Conservation (phyloP, 495 filamentous ascomycete genomes). For the Podospora bellae-mahoneyi region DNA sequence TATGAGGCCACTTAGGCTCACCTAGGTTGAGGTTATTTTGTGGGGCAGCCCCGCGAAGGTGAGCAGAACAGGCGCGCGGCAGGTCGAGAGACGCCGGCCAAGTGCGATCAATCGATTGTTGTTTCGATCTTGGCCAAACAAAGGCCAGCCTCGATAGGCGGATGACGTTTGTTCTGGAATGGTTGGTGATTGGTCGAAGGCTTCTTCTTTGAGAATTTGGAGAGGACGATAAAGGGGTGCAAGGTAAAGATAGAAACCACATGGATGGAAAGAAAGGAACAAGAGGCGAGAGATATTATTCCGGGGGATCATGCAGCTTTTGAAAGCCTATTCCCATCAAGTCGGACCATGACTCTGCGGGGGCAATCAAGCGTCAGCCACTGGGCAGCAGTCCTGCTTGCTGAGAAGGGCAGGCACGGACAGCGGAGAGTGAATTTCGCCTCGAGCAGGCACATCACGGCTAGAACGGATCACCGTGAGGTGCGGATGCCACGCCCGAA, state of each 20-base stretch:
- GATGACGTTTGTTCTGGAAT: constrained; percentile 5
- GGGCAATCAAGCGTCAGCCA: not conserved
- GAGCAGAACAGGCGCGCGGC: constrained; percentile 28
- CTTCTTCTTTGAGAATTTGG: not conserved
- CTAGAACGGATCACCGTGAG: not conserved
- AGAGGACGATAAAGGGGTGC: not conserved
- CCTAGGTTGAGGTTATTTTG: constrained; percentile 18
- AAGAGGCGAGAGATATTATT: not conserved
- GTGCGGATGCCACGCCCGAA: not conserved
- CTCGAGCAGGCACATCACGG: constrained; percentile 1
- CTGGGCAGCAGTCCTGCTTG: not conserved
- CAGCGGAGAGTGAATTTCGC: not conserved
- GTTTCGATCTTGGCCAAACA: constrained; percentile 23
- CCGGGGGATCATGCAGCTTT: not conserved
- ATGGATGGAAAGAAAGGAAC: not conserved
- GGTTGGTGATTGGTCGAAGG: not conserved
- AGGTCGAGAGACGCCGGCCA: constrained; percentile 21
- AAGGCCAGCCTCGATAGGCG: constrained; percentile 10
- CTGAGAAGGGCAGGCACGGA: not conserved
- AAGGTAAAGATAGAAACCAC: constrained; percentile 1
- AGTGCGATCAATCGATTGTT: constrained; percentile 20
- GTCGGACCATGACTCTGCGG: not conserved
- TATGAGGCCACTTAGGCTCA: constrained; percentile 23
- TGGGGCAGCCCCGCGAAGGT: constrained; percentile 15
- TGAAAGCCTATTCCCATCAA: not conserved